Base-by-base conservation (phyloP, 202 grass and related monocot species). In the Zoysia matrella region DNA sequence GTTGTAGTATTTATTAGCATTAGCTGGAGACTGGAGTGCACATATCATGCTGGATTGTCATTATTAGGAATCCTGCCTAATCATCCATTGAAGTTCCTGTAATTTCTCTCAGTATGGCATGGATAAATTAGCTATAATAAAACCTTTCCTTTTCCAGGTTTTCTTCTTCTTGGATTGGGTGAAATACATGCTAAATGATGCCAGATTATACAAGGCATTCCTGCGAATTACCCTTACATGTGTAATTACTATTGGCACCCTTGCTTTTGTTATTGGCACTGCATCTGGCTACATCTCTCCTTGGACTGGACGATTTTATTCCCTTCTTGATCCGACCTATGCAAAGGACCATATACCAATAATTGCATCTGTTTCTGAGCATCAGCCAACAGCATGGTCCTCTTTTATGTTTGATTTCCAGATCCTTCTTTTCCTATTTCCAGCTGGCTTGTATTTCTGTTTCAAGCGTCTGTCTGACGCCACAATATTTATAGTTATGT, bases 331-430 rank as follows among this genome's bases (percentile, higher is more conserved):
- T 72, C 96, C 96, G 11, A 99, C 96, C 30, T 99, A 99, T 72
- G 96, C 96, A 2, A 99, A 99, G 62, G 96, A 99, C 78, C 96
- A 99, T 85, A 99, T 99, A 88, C 96, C 96, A 0, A 99, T 99
- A 69, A 99, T 99, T 6, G 93, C 96, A 0, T 99, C 96, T 81
- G 96, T 99, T 73, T 99, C 96, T 47, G 96, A 99, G 87, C 96
- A 99, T 91, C 96, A 99, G 73, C 96, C 96, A 15, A 99, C 96
- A 83, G 96, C 96, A 63, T 95, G 96, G 93, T 99, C 96, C 42
- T 99, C 96, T 41, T 99, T 99, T 81, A 99, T 99, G 96, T 99
- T 99, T 83, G 96, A 99, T 77, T 99, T 99, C 81, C 96, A 99
- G 75, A 95, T 99, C 87, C 96, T 99, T 72, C 96, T 99, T 82